These are phyloP conservation scores for Chalaropsis thielavioides DNA, from an alignment of 2,329 filamentous ascomycete genomes.

Conservation along the genomic window DNA sequence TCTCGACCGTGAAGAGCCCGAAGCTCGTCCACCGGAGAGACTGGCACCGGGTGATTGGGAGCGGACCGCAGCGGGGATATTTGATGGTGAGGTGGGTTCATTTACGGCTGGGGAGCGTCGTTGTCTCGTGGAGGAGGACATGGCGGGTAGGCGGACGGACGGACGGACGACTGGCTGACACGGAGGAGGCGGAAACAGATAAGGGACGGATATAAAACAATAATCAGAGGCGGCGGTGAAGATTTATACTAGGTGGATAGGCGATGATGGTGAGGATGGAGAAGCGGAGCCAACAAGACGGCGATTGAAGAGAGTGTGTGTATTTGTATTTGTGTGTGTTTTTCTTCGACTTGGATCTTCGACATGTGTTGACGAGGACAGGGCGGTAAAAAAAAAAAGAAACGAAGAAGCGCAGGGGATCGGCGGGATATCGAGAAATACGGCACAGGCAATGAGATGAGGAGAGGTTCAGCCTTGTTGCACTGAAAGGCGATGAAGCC, in stretches of 20 bases:
- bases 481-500: not conserved
- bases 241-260: too few relatives aligned
- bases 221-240: too few relatives aligned
- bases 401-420: not conserved
- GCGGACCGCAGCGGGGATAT: constrained; percentile 33
- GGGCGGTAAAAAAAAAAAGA: constrained; percentile 1
- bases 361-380: too few relatives aligned
- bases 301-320: not conserved
- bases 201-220: not conserved
- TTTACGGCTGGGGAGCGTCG: constrained; percentile 51
- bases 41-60: constrained; percentile 45
- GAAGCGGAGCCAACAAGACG: too few relatives aligned
- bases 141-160: constrained; percentile 17
- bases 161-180: not conserved
- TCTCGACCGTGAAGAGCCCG: constrained; percentile 42
- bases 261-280: too few relatives aligned
- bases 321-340: not conserved
- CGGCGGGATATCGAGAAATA: not conserved
- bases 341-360: not conserved
- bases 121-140: constrained; percentile 28
- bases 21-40: constrained; percentile 48
- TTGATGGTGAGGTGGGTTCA: constrained; percentile 36
- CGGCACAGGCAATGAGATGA: not conserved
- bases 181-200: not conserved
- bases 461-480: not conserved